A percentile compares a stretch with the other conserved stretches of the same genome.
phyloP scores from a whole-genome alignment of 2,329 filamentous ascomycete species.

The Stachybotrys chartarum region DNA sequence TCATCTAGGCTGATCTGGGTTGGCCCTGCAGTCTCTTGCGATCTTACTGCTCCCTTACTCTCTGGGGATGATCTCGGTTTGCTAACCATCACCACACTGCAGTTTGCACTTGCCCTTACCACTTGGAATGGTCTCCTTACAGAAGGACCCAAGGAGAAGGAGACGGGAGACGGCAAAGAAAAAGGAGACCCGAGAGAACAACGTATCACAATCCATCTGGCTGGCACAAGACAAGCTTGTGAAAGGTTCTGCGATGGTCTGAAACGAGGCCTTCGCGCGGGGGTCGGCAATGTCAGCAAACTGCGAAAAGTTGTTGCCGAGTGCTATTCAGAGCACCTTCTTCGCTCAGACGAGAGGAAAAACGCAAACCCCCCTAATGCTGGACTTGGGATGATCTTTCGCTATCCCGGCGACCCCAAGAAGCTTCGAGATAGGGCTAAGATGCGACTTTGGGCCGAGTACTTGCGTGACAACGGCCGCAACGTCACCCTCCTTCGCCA shows the following conservation, averaged over 20 bases:
- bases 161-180: conserved; percentile 30
- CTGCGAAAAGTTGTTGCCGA: conserved; percentile 73
- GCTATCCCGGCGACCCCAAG: conserved; percentile 89
- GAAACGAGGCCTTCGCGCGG: conserved; percentile 81
- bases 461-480: conserved; percentile 88
- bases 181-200: conserved; percentile 54
- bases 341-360: conserved; percentile 57
- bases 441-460: conserved; percentile 96
- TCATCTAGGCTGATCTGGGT: not conserved
- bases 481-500: conserved; percentile 90
- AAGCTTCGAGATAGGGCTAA: conserved; percentile 93
- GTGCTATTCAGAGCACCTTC: conserved; percentile 85
- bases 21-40: not conserved
- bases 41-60: conserved; percentile 1
- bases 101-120: conserved; percentile 89
- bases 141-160: conserved; percentile 45
- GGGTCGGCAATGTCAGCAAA: conserved; percentile 80
- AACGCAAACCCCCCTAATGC: conserved; percentile 65
- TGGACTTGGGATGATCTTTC: conserved; percentile 84
- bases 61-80: not conserved
- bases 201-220: conserved; percentile 85
- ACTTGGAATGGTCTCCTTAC: conserved; percentile 78
- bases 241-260: conserved; percentile 95
- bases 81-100: conserved; percentile 3
- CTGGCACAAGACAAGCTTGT: conserved; percentile 79